phyloP scores from a whole-genome alignment of 2,329 filamentous ascomycete species.

The Bipolaris victoriae region DNA sequence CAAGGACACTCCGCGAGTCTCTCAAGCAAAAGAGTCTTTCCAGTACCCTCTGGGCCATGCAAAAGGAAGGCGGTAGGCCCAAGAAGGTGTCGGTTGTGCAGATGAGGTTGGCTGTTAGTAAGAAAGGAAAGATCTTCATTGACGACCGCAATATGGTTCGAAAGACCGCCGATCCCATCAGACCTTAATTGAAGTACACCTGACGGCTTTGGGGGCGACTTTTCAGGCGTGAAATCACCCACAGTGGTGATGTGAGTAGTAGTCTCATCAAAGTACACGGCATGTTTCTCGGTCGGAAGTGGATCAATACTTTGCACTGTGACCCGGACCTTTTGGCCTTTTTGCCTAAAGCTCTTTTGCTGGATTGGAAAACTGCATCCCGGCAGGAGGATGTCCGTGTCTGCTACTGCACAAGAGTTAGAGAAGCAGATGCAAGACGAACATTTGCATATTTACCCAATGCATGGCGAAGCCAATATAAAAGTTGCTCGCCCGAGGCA shows the following conservation, averaged over 20 bases:
- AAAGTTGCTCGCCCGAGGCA: constrained; percentile 34
- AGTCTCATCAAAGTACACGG: constrained; percentile 40
- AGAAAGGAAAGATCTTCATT: constrained; percentile 66
- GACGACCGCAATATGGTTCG: constrained; percentile 66
- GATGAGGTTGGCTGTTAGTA: constrained; percentile 20
- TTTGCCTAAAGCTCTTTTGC: constrained; percentile 54
- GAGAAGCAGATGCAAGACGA: not conserved
- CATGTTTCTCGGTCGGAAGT: constrained; percentile 29
- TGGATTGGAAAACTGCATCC: constrained; percentile 72
- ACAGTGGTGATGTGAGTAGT: constrained; percentile 31
- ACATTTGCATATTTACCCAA: constrained; percentile 34
- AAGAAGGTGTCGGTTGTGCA: constrained; percentile 36
- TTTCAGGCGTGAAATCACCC: constrained; percentile 15
- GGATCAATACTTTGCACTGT: constrained; percentile 62
- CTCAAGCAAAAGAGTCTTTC: constrained; percentile 77
- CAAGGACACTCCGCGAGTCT: constrained; percentile 70
- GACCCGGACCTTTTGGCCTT: constrained; percentile 61
- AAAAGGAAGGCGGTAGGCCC: constrained; percentile 68
- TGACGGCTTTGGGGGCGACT: constrained; percentile 15
- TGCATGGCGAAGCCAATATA: constrained; percentile 39
- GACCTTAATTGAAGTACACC: constrained; percentile 39
- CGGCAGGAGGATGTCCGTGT: constrained; percentile 71
- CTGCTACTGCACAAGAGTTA: constrained; percentile 50
- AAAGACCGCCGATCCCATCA: constrained; percentile 70
- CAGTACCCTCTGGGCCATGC: constrained; percentile 82